Conservation (phyloP, 2,329 filamentous ascomycete species). For the Fusarium chuoi region DNA sequence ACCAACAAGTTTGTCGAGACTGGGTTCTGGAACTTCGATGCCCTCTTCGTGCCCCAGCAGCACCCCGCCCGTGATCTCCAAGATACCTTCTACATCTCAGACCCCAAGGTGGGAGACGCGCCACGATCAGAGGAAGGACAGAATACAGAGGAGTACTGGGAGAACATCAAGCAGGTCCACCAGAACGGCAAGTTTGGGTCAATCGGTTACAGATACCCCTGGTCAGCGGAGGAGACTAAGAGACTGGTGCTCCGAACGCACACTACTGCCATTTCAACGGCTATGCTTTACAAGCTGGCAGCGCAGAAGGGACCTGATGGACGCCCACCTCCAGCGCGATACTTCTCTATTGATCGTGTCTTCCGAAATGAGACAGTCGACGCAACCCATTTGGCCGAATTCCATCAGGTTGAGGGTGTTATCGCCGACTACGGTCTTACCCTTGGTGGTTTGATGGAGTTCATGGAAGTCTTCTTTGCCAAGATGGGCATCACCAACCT, state of each 20-base stretch:
- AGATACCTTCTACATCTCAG: conserved; percentile 98
- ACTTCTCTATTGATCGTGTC: conserved; percentile 98
- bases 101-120: conserved; percentile 80
- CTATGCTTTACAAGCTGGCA: conserved; percentile 90
- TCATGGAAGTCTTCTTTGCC: conserved; percentile 94
- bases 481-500: conserved; percentile 91
- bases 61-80: conserved; percentile 97
- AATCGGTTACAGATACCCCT: conserved; percentile 96
- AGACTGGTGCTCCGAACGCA: conserved; percentile 93
- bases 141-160: conserved; percentile 87
- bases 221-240: conserved; percentile 86
- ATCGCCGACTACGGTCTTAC: conserved; percentile 97
- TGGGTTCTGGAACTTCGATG: conserved; percentile 99
- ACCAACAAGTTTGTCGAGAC: conserved; percentile 94
- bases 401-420: conserved; percentile 98
- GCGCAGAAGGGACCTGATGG: conserved; percentile 79
- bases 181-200: conserved; percentile 93
- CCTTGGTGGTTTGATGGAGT: conserved; percentile 88
- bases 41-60: conserved; percentile 93
- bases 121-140: conserved; percentile 67
- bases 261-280: conserved; percentile 91
- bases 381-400: conserved; percentile 95
- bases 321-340: conserved; percentile 76
- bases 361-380: conserved; percentile 99
- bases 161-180: conserved; percentile 88